phyloP scores from a whole-genome alignment of 2,329 filamentous ascomycete genomes.

The Polychaeton citri region DNA sequence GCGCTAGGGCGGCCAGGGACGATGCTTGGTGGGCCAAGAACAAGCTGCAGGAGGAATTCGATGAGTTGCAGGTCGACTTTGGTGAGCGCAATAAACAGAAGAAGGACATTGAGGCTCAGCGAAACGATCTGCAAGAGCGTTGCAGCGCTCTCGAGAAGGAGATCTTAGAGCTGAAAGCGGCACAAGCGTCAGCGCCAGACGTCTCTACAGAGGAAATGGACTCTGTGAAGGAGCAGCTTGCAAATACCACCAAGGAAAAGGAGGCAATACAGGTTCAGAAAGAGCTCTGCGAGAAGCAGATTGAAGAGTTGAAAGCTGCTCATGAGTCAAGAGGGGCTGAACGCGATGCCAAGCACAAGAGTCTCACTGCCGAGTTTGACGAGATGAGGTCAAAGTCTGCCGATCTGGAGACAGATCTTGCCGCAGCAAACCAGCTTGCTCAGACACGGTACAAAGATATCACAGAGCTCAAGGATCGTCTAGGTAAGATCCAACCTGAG shows the following conservation, averaged over 20 bases:
- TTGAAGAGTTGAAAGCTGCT: constrained; percentile 41
- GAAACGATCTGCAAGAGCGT: constrained; percentile 10
- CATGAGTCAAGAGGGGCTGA: constrained; percentile 33
- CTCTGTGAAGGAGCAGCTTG: constrained; percentile 13
- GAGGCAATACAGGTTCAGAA: constrained; percentile 50
- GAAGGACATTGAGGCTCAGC: constrained; percentile 15
- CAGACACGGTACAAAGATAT: constrained; percentile 81
- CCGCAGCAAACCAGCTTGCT: constrained; percentile 73
- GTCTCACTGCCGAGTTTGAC: constrained; percentile 52
- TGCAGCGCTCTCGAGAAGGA: constrained; percentile 46
- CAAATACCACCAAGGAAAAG: constrained; percentile 41
- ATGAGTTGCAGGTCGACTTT: constrained; percentile 12
- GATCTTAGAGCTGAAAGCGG: constrained; percentile 34
- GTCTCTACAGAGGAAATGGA: constrained; percentile 48
- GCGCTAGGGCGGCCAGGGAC: constrained; percentile 18
- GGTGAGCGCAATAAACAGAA: constrained; percentile 8
- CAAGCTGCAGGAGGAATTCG: constrained; percentile 14
- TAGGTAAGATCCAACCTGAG: constrained; percentile 80
- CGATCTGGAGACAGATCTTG: constrained; percentile 67
- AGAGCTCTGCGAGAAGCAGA: constrained; percentile 55
- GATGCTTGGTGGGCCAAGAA: constrained; percentile 14
- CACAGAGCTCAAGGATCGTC: constrained; percentile 60
- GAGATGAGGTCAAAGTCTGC: constrained; percentile 57
- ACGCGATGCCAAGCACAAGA: constrained; percentile 39
- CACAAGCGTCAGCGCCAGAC: constrained; percentile 3